These are phyloP conservation scores for Beauveria bassiana DNA, from an alignment of 2,329 filamentous ascomycete genomes.

Conservation along the genomic window DNA sequence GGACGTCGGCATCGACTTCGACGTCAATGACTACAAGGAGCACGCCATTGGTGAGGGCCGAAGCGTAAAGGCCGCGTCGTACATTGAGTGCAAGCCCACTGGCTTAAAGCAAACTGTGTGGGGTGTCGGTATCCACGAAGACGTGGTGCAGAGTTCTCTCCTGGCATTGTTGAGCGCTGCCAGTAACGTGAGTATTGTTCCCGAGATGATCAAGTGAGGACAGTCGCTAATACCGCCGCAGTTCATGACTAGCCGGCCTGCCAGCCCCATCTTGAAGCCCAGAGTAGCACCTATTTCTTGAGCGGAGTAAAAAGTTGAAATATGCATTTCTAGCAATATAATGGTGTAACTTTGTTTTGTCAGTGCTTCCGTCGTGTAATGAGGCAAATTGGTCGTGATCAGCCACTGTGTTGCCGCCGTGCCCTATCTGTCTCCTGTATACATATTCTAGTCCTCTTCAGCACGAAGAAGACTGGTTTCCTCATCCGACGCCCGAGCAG, in stretches of 20 bases:
- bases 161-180: conserved; percentile 80
- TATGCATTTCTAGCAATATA: conserved; percentile 3
- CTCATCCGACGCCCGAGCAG: conserved; percentile 21
- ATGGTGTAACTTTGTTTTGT: neutral
- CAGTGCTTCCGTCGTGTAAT: neutral
- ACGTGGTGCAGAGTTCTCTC: conserved; percentile 83
- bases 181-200: conserved; percentile 60
- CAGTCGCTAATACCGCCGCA: neutral
- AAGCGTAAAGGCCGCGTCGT: conserved; percentile 87
- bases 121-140: conserved; percentile 88
- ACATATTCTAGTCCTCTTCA: neutral
- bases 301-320: neutral
- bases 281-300: conserved; percentile 3
- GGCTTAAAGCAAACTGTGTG: conserved; percentile 67
- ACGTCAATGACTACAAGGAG: conserved; percentile 93
- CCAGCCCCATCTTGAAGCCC: conserved; percentile 2
- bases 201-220: neutral
- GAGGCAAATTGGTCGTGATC: neutral
- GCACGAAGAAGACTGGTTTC: conserved; percentile 25
- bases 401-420: neutral
- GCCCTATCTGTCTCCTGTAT: neutral
- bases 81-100: conserved; percentile 76
- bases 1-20: conserved; percentile 72
- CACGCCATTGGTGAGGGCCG: conserved; percentile 78
- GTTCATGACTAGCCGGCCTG: conserved; percentile 5